Base-by-base conservation (phyloP, 495 filamentous ascomycete species). In the Aspergillus kassunensis region DNA sequence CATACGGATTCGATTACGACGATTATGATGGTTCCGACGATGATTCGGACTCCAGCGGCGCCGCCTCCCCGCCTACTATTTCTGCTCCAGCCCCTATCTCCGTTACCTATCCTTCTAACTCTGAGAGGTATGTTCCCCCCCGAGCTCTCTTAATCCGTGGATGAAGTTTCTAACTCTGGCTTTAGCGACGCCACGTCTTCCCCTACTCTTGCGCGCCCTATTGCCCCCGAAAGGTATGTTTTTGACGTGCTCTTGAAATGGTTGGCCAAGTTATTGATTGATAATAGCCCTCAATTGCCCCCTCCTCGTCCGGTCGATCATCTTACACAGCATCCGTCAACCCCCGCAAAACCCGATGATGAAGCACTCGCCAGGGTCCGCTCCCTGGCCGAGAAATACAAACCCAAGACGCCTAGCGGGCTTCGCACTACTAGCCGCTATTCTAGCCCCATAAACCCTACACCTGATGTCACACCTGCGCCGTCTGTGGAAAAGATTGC, bases 351-450 rank as follows among this genome's bases (percentile, higher is more conserved):
- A 41, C 35, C 57, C 27, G 56, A 62, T 20, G 50, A 59, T 11
- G 54, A 60, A 25, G 60, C 65, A n/a, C 55, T 70, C 13, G 64
- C 61, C 8, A 59, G 63, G 20, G 68, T 59, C 31, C 71, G 73
- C 21, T 61, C 60, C 15, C 64, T 65, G 21, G 73, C 72, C 2
- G 63, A 74, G 45, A 69, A 66, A 27, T 70, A 75, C 60, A 74
- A 72, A 34, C 75, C 75, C 0, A 77, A 77, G 55, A 74, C 68
- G 6, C 71, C 72, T 1, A 78, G 75, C 52, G 66, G 71, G 6
- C 69, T 78, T 43, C 72, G 74, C 30, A 67, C 69, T 42, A 51
- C 66, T 12, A 67, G 66, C 43, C 69, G 65, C 0, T 67, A 70
- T 16, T 67, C 72, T 0, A 68, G 59, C 39, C 67, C 69, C 33